Conservation (phyloP, 2,329 filamentous ascomycete species). For the Pestalotiopsis fici region DNA sequence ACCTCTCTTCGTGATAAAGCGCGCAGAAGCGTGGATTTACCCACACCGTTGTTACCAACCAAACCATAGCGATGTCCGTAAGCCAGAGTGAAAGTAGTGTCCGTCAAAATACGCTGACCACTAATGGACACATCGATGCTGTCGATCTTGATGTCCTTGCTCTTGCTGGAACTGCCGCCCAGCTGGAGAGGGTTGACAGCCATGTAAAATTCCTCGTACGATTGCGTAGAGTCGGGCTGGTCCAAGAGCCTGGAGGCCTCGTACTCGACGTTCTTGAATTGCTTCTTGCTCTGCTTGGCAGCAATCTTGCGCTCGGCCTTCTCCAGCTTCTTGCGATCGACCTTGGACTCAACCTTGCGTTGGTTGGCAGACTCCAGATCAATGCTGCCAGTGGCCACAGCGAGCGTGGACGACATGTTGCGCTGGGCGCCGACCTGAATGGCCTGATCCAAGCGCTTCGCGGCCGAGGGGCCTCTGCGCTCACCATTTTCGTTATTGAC, state of each 20-base stretch:
- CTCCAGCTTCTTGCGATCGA: conserved; percentile 98
- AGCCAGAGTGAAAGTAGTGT: conserved; percentile 86
- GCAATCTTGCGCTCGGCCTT: conserved; percentile 98
- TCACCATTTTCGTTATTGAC: conserved; percentile 74
- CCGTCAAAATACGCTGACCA: conserved; percentile 83
- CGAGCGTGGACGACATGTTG: conserved; percentile 95
- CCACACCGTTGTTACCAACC: conserved; percentile 99
- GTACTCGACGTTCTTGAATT: conserved; percentile 97
- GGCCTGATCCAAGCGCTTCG: conserved; percentile 87
- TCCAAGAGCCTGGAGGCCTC: conserved; percentile 90
- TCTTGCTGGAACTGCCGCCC: conserved; percentile 77
- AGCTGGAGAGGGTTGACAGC: conserved; percentile 95
- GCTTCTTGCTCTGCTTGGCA: conserved; percentile 97
- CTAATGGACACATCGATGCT: conserved; percentile 93
- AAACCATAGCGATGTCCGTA: conserved; percentile 95
- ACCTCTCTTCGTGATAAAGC: conserved; percentile 92
- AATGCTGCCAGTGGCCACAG: conserved; percentile 79
- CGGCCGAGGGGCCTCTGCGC: conserved; percentile 71
- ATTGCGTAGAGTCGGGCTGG: conserved; percentile 79
- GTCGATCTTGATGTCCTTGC: conserved; percentile 98
- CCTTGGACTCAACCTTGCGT: conserved; percentile 94
- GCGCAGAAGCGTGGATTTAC: conserved; percentile 91
- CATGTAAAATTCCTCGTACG: conserved; percentile 99
- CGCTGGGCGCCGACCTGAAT: conserved; percentile 92
- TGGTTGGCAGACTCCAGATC: conserved; percentile 92